phyloP scores from a whole-genome alignment of 2,329 filamentous ascomycete genomes.

The Claviceps africana region DNA sequence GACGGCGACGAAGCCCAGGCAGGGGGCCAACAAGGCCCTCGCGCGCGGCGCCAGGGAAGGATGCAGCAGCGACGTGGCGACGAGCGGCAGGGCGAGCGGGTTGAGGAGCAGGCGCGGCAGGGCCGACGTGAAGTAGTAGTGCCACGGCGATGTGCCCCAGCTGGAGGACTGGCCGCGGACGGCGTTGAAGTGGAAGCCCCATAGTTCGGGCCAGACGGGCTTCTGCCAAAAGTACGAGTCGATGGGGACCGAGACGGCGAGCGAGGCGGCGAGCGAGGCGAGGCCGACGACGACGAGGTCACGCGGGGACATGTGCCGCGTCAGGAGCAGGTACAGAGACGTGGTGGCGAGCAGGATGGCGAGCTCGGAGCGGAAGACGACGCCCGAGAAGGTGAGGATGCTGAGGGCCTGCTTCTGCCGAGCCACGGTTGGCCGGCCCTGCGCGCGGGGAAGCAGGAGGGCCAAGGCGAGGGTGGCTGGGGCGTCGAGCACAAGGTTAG shows the following conservation, averaged over 20 bases:
- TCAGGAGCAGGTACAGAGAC: constrained; percentile 48
- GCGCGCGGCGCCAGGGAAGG: constrained; percentile 30
- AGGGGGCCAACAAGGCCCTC: constrained; percentile 45
- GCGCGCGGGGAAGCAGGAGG: constrained; percentile 25
- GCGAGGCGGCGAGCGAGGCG: constrained; percentile 48
- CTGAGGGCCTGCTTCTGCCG: constrained; percentile 53
- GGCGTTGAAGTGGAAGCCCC: constrained; percentile 84
- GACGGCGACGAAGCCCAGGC: constrained; percentile 56
- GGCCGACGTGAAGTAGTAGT: constrained; percentile 73
- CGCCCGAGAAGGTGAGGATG: constrained; percentile 64
- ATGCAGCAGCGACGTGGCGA: constrained; percentile 36
- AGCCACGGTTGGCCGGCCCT: constrained; percentile 11
- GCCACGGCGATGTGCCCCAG: constrained; percentile 78
- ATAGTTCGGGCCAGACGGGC: constrained; percentile 77
- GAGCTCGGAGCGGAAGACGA: constrained; percentile 81
- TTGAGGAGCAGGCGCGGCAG: constrained; percentile 76
- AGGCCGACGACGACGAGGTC: constrained; percentile 53
- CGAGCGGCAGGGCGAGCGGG: constrained; percentile 47
- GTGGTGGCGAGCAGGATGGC: constrained; percentile 64
- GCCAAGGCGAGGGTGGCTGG: constrained; percentile 52
- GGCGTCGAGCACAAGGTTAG: background rate
- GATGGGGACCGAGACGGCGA: constrained; percentile 56
- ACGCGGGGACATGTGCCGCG: constrained; percentile 35
- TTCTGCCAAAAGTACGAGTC: constrained; percentile 94
- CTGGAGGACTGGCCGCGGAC: constrained; percentile 66